Base-by-base conservation (phyloP, 192 early-diverging fungal genomes). In the Coemansia asiatica region DNA sequence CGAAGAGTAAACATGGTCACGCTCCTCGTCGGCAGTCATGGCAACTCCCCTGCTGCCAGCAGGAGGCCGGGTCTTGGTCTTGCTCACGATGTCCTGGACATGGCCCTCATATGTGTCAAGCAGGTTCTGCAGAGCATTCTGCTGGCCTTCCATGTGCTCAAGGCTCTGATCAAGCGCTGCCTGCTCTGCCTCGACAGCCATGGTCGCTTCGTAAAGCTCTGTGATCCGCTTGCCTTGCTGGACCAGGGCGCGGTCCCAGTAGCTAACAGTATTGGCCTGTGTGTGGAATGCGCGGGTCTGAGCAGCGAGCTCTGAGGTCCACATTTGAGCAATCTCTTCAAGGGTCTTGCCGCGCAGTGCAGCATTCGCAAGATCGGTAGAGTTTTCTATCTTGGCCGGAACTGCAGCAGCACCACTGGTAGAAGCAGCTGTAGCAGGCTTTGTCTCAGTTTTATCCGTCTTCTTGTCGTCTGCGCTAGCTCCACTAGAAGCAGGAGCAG, bases 271-370 rank as follows among this genome's bases (percentile, higher is more conserved):
- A 49, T 82, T 84, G 1, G 95, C 95, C 74, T 94, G 90, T 33
- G 81, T 82, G 61, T 94, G 92, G 83, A 97, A 98, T 29, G 91
- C 90, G 26, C 86, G 85, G 2, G 92, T 90, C 51, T 87, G 86
- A 40, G 76, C 83, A 40, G 92, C 87, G 38, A 98, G 84, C 69
- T 96, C 91, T 15, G 76, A 74, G 18, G 89, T 92, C 97, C 97
- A 98, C 79, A 89, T 87, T 44, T 92, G 89, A 33, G 95, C 72
- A 49, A 98, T 92, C 63, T 95, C 94, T 62, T 95, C 92, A 79
- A 98, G 84, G 25, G 91, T 94, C 78, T 90, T 94, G 60, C 72
- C 72, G 15, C 72, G 77, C 38, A 80, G 60, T 38, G 72, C 77
- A 0, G 72, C 58, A 36, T 80, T 80, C 0, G 67, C 72, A 40